Evolutionary conservation across 2,329 filamentous ascomycete genomes (phyloP), one percentile per base, ranked within the genome.

Genomic region (Aspergillus spinulosporus): DNA sequence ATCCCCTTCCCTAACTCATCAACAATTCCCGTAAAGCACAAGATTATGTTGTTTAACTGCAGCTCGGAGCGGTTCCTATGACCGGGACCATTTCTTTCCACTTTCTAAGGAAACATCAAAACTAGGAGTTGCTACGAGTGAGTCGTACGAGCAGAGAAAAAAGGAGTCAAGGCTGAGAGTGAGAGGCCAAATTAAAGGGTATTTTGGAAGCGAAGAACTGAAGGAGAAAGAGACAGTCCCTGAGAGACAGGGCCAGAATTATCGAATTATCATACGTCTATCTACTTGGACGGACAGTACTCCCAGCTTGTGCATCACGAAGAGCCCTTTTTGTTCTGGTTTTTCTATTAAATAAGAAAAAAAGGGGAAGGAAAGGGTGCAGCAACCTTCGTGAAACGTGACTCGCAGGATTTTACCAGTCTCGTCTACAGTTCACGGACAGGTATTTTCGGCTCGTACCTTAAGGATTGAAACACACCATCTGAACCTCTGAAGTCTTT

Each of bases 21-120:
- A 52, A 57, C 56, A 60, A 62, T 66, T 63, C 63, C 65, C 68
- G 73, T 75, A 75, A 75, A 73, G 67, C 68, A 68, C 72, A 71
- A 69, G 64, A 70, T 64, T 67, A 71, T 72, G 65, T 67, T 70
- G 65, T 65, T 67, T 60, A 64, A 62, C 58, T 61, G 64, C 68
- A 66, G 61, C 58, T 36, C 58, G 64, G 61, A 66, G 65, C 65
- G 70, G 67, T 63, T 70, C 68, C 67, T 69, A 65, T 69, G 71
- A 70, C 71, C 67, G 72, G 66, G 66, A 59, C 64, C 58, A 52
- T 55, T 60, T 66, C 58, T 56, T 67, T 64, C 62, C 62, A 60
- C 68, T 59, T 58, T 63, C 57, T 64, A 68, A 71, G 64, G 59
- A 64, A 66, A 63, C 63, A 60, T 64, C 62, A 64, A 59, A 56